Percentiles rank a stretch among this genome's conserved stretches.
These are phyloP conservation scores for Paecilomyces dactylethromorphus DNA, from an alignment of 2,329 filamentous ascomycete genomes.

Conservation along the genomic window DNA sequence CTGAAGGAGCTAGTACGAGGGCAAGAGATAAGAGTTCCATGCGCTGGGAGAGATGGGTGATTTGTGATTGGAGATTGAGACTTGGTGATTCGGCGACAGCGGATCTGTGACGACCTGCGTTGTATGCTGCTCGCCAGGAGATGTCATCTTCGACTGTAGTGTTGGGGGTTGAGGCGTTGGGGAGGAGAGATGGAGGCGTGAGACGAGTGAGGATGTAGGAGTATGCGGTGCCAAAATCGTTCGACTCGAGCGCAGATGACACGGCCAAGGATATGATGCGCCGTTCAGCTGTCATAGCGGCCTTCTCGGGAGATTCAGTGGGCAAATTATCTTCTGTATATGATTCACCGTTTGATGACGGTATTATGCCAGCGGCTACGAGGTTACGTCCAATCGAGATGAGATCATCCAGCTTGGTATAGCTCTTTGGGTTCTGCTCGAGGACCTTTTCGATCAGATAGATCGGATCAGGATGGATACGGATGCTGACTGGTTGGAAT, in stretches of 20 bases:
- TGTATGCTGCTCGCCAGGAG: conserved; percentile 59
- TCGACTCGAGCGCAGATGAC: conserved; percentile 34
- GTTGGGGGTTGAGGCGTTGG: conserved; percentile 18
- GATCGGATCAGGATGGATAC: conserved; percentile 56
- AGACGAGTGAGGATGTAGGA: conserved; percentile 59
- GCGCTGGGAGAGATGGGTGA: conserved; percentile 54
- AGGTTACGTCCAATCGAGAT: conserved; percentile 56
- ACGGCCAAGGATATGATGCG: conserved; percentile 42
- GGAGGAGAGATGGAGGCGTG: conserved; percentile 26
- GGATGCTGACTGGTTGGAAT: conserved; percentile 60
- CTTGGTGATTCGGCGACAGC: conserved; percentile 20
- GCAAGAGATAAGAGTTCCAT: conserved; percentile 60
- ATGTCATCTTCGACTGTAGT: conserved; percentile 46
- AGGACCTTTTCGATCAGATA: conserved; percentile 54
- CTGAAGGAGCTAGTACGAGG: conserved; percentile 51
- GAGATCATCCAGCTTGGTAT: conserved; percentile 59
- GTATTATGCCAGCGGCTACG: conserved; percentile 38
- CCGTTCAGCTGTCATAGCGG: conserved; percentile 34
- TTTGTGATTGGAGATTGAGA: conserved; percentile 32
- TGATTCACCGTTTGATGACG: conserved; percentile 13
- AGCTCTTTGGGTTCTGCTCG: conserved; percentile 55
- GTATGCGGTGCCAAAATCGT: conserved; percentile 56
- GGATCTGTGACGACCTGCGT: conserved; percentile 51
- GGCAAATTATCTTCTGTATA: background rate
- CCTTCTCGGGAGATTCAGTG: conserved; percentile 15